Conservation (phyloP, 306 rosid genomes). For the Albizia julibrissin region DNA sequence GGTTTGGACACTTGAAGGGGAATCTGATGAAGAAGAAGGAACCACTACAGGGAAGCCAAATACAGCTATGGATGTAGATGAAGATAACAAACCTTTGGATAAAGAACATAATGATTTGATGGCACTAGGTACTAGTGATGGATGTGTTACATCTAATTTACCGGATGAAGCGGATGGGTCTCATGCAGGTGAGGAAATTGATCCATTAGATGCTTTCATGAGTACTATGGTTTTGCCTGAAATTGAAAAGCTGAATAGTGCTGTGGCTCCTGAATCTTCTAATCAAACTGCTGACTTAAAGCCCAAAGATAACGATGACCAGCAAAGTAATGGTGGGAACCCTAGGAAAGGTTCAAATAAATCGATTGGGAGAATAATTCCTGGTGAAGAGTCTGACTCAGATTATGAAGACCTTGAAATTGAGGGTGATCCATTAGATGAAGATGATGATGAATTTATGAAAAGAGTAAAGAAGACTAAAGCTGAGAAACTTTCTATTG, state of each 20-base stretch:
- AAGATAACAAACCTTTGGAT: slow-evolving; percentile 44
- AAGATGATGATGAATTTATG: slow-evolving; percentile 92
- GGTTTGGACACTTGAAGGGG: slow-evolving; percentile 95
- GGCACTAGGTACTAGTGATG: slow-evolving; percentile 46
- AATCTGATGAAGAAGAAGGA: slow-evolving; percentile 89
- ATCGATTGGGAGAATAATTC: slow-evolving; percentile 84
- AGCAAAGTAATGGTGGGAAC: slow-evolving; percentile 45
- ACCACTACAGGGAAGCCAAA: slow-evolving; percentile 48
- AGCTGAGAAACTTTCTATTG: slow-evolving; percentile 89
- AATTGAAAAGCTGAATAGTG: slow-evolving; percentile 71
- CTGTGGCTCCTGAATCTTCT: slow-evolving; percentile 37
- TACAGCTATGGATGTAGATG: slow-evolving; percentile 62
- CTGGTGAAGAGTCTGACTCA: slow-evolving; percentile 88
- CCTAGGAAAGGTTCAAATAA: slow-evolving; percentile 62
- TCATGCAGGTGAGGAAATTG: slow-evolving; percentile 67
- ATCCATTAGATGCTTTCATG: slow-evolving; percentile 96
- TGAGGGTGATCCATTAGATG: slow-evolving; percentile 70
- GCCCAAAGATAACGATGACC: slow-evolving; percentile 50
- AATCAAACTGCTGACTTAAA: slow-evolving; percentile 46
- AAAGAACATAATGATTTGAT: slow-evolving; percentile 41
- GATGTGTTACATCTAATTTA: slow-evolving; percentile 41
- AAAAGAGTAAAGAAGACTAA: slow-evolving; percentile 97
- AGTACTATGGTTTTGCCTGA: slow-evolving; percentile 85
- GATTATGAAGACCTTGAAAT: slow-evolving; percentile 71
- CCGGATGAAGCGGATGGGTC: slow-evolving; percentile 45